phyloP scores from a whole-genome alignment of 164 flowering plant genomes.

The Platanus orientalis region DNA sequence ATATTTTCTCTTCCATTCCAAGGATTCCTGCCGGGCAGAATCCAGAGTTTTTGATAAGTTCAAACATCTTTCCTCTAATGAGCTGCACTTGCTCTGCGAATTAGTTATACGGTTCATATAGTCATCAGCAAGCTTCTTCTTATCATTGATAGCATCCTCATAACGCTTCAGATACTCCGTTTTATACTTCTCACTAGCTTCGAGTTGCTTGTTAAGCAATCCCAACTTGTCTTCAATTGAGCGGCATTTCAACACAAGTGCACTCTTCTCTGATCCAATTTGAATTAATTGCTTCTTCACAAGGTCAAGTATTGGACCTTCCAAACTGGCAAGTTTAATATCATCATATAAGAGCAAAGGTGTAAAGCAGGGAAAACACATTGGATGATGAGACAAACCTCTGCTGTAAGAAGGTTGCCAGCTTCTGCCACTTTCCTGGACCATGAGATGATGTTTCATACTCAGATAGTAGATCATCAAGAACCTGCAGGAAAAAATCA shows the following conservation, averaged over 20 bases:
- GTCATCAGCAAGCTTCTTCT: slow-evolving; percentile 81
- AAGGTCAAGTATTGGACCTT: slow-evolving; percentile 78
- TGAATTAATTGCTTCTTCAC: slow-evolving; percentile 71
- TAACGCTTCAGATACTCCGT: slow-evolving; percentile 82
- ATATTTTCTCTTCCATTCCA: slow-evolving; percentile 91
- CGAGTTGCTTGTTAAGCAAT: slow-evolving; percentile 75
- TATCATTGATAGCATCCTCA: slow-evolving; percentile 86
- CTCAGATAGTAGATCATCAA: slow-evolving; percentile 72
- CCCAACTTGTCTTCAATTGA: slow-evolving; percentile 73
- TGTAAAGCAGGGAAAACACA: not conserved
- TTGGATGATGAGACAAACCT: slow-evolving; percentile 42
- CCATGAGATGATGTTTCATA: slow-evolving; percentile 82
- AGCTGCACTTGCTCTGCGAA: slow-evolving; percentile 67
- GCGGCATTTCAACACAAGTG: slow-evolving; percentile 69
- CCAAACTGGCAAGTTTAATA: slow-evolving; percentile 52
- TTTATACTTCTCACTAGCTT: slow-evolving; percentile 73
- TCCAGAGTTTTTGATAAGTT: slow-evolving; percentile 57
- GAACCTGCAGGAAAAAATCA: slow-evolving; percentile 45
- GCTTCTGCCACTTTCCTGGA: slow-evolving; percentile 88
- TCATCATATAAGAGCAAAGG: not conserved
- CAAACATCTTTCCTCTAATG: slow-evolving; percentile 68
- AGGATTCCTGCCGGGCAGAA: slow-evolving; percentile 51
- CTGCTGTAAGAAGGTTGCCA: slow-evolving; percentile 65
- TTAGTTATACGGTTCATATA: slow-evolving; percentile 67
- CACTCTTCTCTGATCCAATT: slow-evolving; percentile 68